These are phyloP conservation scores for Tylopilus felleus DNA, from an alignment of 768 basidiomycete genomes.

Conservation along the genomic window DNA sequence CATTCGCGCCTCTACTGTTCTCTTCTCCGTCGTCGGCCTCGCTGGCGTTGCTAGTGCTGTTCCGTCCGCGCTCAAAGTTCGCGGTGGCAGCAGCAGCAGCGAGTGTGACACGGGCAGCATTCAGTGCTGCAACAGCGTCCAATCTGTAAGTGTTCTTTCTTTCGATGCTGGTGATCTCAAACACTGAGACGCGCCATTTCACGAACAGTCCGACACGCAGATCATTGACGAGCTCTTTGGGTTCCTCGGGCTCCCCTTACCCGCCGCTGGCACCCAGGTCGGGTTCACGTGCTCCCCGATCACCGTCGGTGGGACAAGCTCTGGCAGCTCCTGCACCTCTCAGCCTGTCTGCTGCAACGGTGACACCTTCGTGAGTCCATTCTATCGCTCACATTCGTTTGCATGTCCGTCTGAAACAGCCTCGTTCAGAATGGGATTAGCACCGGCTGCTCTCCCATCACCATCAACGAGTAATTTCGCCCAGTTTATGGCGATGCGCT, in stretches of 20 bases:
- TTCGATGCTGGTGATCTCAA: not conserved
- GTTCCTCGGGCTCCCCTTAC: not conserved
- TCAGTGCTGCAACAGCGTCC: constrained; percentile 4
- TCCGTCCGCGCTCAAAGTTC: constrained; percentile 2
- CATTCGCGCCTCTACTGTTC: constrained; percentile 1
- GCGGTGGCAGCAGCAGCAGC: not conserved
- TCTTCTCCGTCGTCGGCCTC: constrained; percentile 6
- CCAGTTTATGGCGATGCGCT: not conserved
- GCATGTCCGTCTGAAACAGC: not conserved
- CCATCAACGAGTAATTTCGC: not conserved
- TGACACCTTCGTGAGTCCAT: not conserved
- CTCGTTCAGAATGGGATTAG: not conserved
- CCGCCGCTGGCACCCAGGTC: not conserved
- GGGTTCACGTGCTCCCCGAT: constrained; percentile 1
- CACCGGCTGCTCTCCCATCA: constrained; percentile 1
- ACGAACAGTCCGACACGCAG: not conserved
- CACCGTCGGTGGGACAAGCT: not conserved
- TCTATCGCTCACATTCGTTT: not conserved
- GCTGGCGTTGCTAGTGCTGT: not conserved
- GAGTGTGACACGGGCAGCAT: constrained; percentile 42
- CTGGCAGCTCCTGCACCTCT: not conserved
- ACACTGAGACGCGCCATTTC: not conserved
- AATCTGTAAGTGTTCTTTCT: not conserved
- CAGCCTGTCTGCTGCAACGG: constrained; percentile 4
- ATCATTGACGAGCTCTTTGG: not conserved